A percentile compares a stretch with the other conserved stretches of the same genome.
Conservation (phyloP, 257 asterid genomes). For the Jacaranda copaia region DNA sequence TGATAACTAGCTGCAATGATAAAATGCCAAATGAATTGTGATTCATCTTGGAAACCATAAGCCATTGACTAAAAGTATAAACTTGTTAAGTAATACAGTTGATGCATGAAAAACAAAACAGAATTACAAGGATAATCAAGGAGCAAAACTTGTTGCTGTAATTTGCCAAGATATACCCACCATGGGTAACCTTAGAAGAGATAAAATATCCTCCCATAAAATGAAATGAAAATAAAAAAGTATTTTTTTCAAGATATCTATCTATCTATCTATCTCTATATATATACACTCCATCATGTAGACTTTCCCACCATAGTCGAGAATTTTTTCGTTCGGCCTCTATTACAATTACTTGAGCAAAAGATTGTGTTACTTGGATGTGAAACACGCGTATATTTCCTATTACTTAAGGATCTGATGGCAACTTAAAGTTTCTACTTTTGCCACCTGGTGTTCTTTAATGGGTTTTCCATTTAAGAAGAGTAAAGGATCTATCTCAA, state of each 20-base stretch:
- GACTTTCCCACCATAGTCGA: conserved; percentile 11
- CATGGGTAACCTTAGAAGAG: conserved; percentile 3
- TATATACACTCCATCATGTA: conserved; percentile 6
- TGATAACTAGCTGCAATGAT: background rate
- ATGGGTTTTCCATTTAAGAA: conserved; percentile 15
- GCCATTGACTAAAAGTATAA: conserved; percentile 6
- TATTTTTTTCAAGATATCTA: background rate
- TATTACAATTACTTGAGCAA: conserved; percentile 21
- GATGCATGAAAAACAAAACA: conserved; percentile 8
- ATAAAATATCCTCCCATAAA: background rate
- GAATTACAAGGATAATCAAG: conserved; percentile 22
- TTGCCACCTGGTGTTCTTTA: conserved; percentile 24
- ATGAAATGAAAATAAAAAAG: background rate
- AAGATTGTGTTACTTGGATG: conserved; percentile 12
- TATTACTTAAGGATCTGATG: conserved; percentile 24
- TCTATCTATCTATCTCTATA: background rate
- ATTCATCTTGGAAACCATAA: conserved; percentile 20
- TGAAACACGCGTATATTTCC: conserved; percentile 12
- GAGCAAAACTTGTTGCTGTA: background rate
- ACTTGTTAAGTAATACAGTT: conserved; percentile 7
- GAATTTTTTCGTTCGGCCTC: conserved; percentile 7
- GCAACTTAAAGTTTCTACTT: conserved; percentile 18
- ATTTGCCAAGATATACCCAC: background rate
- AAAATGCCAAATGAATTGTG: conserved; percentile 17
- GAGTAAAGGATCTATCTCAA: conserved; percentile 7